phyloP scores from a whole-genome alignment of 225 moss, liverwort and hornwort species.

The Pleurozium schreberi region DNA sequence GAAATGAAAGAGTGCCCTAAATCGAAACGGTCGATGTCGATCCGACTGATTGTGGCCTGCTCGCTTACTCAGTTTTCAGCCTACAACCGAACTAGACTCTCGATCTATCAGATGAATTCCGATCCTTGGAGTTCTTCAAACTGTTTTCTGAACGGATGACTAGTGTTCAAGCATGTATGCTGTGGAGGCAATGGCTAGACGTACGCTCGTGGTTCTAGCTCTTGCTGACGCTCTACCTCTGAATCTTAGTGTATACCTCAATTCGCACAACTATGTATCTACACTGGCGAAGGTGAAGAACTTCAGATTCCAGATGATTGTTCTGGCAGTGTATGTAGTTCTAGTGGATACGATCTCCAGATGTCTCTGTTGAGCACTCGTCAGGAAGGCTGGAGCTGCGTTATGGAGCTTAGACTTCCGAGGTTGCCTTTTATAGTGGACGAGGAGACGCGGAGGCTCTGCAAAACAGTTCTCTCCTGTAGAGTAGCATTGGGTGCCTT shows the following conservation, averaged over 20 bases:
- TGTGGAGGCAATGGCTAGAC: neutral
- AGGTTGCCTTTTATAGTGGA: neutral
- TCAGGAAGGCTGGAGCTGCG: neutral
- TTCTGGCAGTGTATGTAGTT: neutral
- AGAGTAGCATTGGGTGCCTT: neutral
- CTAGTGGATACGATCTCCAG: neutral
- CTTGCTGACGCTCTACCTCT: neutral
- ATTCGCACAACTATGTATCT: neutral
- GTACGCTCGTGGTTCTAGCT: no score
- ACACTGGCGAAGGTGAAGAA: neutral
- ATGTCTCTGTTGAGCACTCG: neutral
- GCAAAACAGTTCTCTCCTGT: neutral
- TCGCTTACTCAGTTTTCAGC: no score
- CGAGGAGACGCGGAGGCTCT: neutral
- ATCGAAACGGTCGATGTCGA: neutral
- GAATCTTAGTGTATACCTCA: neutral
- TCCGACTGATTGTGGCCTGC: accelerated
- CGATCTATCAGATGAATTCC: accelerated
- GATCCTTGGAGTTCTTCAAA: neutral
- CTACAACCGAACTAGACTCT: neutral
- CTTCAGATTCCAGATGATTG: neutral
- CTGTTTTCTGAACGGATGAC: neutral
- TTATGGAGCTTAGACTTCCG: neutral
- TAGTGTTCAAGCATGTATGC: no score
- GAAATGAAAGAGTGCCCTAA: neutral